Conservation (phyloP, 2,329 filamentous ascomycete species). For the Alternaria dauci region DNA sequence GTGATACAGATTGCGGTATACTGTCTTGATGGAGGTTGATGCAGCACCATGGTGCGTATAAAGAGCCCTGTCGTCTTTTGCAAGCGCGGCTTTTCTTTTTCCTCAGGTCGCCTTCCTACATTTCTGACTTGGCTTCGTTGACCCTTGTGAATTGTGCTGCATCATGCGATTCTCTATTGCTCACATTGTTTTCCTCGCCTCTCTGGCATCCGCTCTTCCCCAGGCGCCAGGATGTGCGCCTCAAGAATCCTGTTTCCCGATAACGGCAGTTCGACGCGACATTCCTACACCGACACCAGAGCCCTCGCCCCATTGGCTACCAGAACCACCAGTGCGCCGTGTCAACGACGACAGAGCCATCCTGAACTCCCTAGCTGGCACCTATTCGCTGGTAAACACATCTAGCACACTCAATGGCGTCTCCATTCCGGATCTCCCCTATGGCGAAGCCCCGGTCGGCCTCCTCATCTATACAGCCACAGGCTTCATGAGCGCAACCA, state of each 20-base stretch:
- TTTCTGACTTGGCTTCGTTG: neutral
- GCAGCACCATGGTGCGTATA: neutral
- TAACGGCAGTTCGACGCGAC: neutral
- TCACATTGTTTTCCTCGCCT: slow-evolving; percentile 1
- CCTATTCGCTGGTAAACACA: slow-evolving; percentile 38
- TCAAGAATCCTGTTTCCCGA: neutral
- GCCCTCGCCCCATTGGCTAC: too few species aligned
- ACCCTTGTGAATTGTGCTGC: neutral
- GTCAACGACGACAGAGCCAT: slow-evolving; percentile 11
- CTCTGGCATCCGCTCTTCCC: slow-evolving; percentile 12
- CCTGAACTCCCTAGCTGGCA: slow-evolving; percentile 31
- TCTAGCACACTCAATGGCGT: slow-evolving; percentile 29
- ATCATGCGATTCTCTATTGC: neutral
- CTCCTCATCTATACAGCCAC: slow-evolving; percentile 36
- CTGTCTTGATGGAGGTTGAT: neutral
- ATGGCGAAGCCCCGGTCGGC: slow-evolving; percentile 35
- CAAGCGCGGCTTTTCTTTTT: neutral
- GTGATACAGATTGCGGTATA: neutral
- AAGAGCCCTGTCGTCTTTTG: neutral
- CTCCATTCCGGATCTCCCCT: slow-evolving; percentile 32
- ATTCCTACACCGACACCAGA: neutral
- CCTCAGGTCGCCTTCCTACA: neutral
- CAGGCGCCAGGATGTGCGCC: neutral
- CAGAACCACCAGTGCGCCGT: neutral
- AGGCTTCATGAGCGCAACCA: slow-evolving; percentile 41